A percentile compares a stretch with the other conserved stretches of the same genome.
phyloP scores from a whole-genome alignment of 2,329 filamentous ascomycete species.

The Chrysosporium queenslandicum region DNA sequence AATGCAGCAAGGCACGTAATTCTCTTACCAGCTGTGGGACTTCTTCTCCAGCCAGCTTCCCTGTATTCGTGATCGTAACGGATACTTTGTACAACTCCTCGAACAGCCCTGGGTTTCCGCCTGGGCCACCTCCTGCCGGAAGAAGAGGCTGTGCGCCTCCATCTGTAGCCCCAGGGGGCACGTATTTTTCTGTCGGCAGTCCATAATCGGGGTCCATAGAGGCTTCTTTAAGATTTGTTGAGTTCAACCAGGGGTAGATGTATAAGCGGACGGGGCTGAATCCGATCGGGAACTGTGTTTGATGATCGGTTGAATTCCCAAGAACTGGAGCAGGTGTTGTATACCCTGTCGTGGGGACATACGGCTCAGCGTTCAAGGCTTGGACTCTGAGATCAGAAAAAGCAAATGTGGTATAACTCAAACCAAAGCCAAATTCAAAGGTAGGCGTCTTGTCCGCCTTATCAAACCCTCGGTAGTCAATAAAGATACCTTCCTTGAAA shows the following conservation, averaged over 20 bases:
- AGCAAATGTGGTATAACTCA: slow-evolving; percentile 50
- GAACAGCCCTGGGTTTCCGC: slow-evolving; percentile 50
- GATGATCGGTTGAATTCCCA: slow-evolving; percentile 42
- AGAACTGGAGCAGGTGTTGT: slow-evolving; percentile 46
- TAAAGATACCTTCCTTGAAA: slow-evolving; percentile 54
- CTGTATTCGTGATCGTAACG: slow-evolving; percentile 44
- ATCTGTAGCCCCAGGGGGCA: slow-evolving; percentile 44
- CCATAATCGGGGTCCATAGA: slow-evolving; percentile 48
- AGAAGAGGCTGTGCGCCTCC: slow-evolving; percentile 47
- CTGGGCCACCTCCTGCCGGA: slow-evolving; percentile 48
- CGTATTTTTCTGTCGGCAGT: slow-evolving; percentile 38
- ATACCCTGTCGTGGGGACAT: slow-evolving; percentile 44
- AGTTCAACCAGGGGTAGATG: slow-evolving; percentile 58
- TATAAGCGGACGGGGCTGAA: slow-evolving; percentile 44
- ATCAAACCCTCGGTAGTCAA: slow-evolving; percentile 45
- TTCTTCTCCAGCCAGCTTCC: slow-evolving; percentile 41
- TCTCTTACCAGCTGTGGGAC: slow-evolving; percentile 42
- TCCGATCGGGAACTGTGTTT: slow-evolving; percentile 48
- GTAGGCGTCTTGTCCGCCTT: slow-evolving; percentile 43
- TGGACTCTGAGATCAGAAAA: slow-evolving; percentile 47
- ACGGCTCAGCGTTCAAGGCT: slow-evolving; percentile 37
- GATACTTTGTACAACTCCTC: slow-evolving; percentile 42
- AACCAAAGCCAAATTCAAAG: slow-evolving; percentile 52
- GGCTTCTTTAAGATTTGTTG: slow-evolving; percentile 44
- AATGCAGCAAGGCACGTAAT: not conserved